Percentiles rank a stretch among this genome's conserved stretches.
Conservation (phyloP, 225 moss, liverwort and hornwort species). For the Sphagnum tenellum region DNA sequence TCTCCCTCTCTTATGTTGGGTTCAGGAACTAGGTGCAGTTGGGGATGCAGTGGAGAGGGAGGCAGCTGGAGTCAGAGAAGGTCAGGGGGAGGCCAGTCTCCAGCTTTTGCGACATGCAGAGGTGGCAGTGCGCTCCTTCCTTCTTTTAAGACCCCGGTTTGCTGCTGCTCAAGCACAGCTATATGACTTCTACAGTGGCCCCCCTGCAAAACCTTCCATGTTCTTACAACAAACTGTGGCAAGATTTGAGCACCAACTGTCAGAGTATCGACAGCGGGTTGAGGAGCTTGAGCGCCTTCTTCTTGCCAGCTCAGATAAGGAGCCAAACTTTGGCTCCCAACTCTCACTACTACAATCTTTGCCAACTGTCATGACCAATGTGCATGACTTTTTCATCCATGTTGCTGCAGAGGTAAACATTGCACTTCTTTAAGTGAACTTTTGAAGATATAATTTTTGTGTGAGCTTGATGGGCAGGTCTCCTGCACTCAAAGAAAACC, state of each 20-base stretch:
- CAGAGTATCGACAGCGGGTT: constrained; percentile 78
- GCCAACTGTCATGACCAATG: constrained; percentile 92
- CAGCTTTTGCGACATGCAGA: constrained; percentile 73
- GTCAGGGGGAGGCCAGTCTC: constrained; percentile 54
- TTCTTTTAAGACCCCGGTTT: constrained; percentile 63
- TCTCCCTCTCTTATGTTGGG: not conserved
- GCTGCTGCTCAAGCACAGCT: constrained; percentile 60
- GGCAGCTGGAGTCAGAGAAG: constrained; percentile 52
- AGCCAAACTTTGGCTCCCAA: constrained; percentile 65
- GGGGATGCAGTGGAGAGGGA: constrained; percentile 75
- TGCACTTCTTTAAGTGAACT: too few species aligned
- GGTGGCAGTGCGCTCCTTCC: constrained; percentile 84
- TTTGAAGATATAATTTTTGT: too few species aligned
- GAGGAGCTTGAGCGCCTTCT: constrained; percentile 95
- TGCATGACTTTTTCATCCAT: constrained; percentile 96
- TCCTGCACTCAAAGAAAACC: too few species aligned
- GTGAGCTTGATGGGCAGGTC: too few species aligned
- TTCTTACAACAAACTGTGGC: constrained; percentile 80
- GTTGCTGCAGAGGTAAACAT: constrained; percentile 87
- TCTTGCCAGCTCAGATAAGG: constrained; percentile 57
- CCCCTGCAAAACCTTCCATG: constrained; percentile 68
- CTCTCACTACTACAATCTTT: constrained; percentile 78
- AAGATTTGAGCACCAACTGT: constrained; percentile 69
- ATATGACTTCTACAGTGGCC: constrained; percentile 88
- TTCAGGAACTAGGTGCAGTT: constrained; percentile 77